Conservation (phyloP, 2,329 filamentous ascomycete species). For the Beauveria sp. region DNA sequence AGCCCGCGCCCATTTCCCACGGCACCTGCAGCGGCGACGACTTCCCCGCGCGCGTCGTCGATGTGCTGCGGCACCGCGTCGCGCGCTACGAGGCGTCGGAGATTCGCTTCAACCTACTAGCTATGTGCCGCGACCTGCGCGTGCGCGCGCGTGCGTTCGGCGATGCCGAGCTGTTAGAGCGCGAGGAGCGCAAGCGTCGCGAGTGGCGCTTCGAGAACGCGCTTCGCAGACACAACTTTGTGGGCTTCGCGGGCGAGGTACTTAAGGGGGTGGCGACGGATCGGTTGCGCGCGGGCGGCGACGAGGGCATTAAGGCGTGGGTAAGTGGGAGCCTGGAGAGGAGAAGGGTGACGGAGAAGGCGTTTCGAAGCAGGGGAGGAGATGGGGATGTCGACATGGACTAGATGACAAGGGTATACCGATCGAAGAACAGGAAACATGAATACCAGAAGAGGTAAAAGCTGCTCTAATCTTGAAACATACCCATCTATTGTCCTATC, state of each 20-base stretch:
- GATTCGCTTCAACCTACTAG: conserved; percentile 93
- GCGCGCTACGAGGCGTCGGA: conserved; percentile 77
- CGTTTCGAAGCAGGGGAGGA: conserved; percentile 24
- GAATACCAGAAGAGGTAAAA: background rate
- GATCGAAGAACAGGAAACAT: background rate
- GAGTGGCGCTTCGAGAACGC: conserved; percentile 96
- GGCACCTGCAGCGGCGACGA: conserved; percentile 61
- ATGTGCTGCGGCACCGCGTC: conserved; percentile 80
- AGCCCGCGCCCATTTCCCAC: conserved; percentile 86
- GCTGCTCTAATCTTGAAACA: background rate
- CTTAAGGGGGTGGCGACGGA: conserved; percentile 73
- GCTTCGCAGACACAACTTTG: conserved; percentile 86
- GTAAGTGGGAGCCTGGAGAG: conserved; percentile 58
- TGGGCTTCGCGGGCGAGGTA: conserved; percentile 87
- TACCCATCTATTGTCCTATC: background rate
- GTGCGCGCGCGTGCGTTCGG: conserved; percentile 72
- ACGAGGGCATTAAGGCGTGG: conserved; percentile 64
- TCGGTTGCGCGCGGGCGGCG: conserved; percentile 61
- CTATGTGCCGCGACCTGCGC: conserved; percentile 80
- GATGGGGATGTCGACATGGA: conserved; percentile 37
- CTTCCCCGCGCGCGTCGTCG: conserved; percentile 74
- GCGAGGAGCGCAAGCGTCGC: conserved; percentile 75
- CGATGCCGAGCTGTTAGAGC: conserved; percentile 67
- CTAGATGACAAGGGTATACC: background rate
- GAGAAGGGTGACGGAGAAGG: conserved; percentile 35